phyloP scores from a whole-genome alignment of 225 moss, liverwort and hornwort species.

The Thuidium tamariscinum region DNA sequence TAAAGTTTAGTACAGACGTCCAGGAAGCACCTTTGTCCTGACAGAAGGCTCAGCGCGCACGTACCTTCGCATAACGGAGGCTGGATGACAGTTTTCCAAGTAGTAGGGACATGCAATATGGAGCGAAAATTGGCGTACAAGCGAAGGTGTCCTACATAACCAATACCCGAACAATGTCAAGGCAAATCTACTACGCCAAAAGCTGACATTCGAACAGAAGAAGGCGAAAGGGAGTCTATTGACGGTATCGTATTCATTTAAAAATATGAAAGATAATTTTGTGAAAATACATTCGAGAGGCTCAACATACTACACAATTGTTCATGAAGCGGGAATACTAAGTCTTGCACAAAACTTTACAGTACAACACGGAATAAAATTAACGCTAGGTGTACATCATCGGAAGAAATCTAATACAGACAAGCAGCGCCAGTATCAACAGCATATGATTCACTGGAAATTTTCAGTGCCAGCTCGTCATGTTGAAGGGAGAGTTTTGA shows the following conservation, averaged over 20 bases:
- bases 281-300: background rate
- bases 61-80: constrained; percentile 66
- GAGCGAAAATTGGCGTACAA: constrained; percentile 59
- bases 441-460: background rate
- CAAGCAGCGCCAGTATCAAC: background rate
- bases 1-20: background rate
- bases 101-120: constrained; percentile 53
- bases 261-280: background rate
- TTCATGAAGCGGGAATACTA: background rate
- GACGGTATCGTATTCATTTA: background rate
- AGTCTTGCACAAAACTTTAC: background rate
- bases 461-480: background rate
- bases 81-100: constrained; percentile 75
- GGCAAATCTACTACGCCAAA: background rate
- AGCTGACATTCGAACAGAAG: background rate
- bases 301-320: background rate
- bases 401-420: background rate
- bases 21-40: background rate
- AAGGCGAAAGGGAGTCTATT: background rate
- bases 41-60: background rate
- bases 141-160: constrained; percentile 50
- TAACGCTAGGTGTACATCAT: background rate
- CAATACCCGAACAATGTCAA: background rate
- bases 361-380: background rate
- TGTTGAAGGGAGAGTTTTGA: background rate